phyloP scores from a whole-genome alignment of 1,139 yeast species.

The Debaryomyces singareniensis region DNA sequence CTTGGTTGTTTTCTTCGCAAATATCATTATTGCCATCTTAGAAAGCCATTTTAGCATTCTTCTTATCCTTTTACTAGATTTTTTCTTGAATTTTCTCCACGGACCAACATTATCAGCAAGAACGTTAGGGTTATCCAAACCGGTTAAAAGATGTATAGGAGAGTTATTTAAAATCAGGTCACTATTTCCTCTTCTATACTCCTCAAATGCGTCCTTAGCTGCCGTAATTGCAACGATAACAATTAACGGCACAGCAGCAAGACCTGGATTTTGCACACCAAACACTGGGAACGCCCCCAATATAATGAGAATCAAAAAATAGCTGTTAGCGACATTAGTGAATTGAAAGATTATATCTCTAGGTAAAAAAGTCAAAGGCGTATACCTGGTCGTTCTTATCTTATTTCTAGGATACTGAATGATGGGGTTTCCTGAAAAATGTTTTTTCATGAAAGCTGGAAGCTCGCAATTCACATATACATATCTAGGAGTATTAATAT shows the following conservation, averaged over 20 bases:
- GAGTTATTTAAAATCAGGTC: constrained; percentile 87
- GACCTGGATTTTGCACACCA: constrained; percentile 86
- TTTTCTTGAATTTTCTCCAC: constrained; percentile 64
- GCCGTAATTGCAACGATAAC: constrained; percentile 89
- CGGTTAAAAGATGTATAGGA: constrained; percentile 67
- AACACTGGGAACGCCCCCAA: constrained; percentile 84
- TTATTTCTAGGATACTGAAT: constrained; percentile 72
- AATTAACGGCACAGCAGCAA: constrained; percentile 89
- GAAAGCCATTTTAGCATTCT: constrained; percentile 15
- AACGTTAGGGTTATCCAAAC: constrained; percentile 73
- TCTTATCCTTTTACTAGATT: constrained; percentile 20
- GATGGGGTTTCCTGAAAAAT: constrained; percentile 51
- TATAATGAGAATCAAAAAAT: constrained; percentile 75
- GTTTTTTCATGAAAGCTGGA: constrained; percentile 23
- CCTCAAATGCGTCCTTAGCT: constrained; percentile 89
- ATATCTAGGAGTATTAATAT: constrained; percentile 28
- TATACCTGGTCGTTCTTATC: constrained; percentile 92
- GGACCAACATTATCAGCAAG: constrained; percentile 54
- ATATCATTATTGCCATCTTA: constrained; percentile 17
- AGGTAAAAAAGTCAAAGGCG: constrained; percentile 84
- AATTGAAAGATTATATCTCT: constrained; percentile 78
- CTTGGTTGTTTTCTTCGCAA: constrained; percentile 24
- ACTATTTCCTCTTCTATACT: constrained; percentile 72
- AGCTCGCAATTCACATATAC: constrained; percentile 32
- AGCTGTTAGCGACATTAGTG: constrained; percentile 82